Percentiles rank a stretch among this genome's conserved stretches.
Conservation (phyloP, 164 flowering plant genomes). For the Platanus orientalis region DNA sequence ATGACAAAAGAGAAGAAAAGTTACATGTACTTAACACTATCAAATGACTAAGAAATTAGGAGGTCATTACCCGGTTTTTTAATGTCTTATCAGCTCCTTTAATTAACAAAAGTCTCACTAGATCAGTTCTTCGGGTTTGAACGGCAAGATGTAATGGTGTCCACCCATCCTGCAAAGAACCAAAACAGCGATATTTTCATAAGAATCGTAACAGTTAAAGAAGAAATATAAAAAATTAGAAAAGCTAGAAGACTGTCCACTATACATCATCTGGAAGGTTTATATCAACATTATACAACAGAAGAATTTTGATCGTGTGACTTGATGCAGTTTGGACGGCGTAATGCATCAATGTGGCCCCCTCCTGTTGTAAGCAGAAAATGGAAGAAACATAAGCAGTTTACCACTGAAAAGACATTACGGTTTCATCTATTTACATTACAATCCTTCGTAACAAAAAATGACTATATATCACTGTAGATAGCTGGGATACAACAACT, state of each 20-base stretch:
- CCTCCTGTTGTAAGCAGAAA: constrained; percentile 52
- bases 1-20: neutral
- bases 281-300: constrained; percentile 81
- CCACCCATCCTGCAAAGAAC: constrained; percentile 78
- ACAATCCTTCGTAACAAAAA: no score
- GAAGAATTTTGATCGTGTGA: constrained; percentile 69
- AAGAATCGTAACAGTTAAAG: neutral
- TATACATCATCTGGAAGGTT: constrained; percentile 82
- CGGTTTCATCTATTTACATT: no score
- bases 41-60: neutral
- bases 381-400: neutral
- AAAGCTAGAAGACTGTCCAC: neutral
- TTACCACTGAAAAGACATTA: no score
- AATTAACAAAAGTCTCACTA: constrained; percentile 75
- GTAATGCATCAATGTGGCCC: constrained; percentile 93
- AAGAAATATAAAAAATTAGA: neutral
- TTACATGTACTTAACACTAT: neutral
- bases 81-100: constrained; percentile 83
- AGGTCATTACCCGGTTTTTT: constrained; percentile 56
- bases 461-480: no score
- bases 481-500: no score
- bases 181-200: constrained; percentile 1
- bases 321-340: constrained; percentile 77
- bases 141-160: constrained; percentile 94
- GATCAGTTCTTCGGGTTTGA: constrained; percentile 76